phyloP scores from a whole-genome alignment of 2,329 filamentous ascomycete genomes.

The Akanthomyces dipterigenus region DNA sequence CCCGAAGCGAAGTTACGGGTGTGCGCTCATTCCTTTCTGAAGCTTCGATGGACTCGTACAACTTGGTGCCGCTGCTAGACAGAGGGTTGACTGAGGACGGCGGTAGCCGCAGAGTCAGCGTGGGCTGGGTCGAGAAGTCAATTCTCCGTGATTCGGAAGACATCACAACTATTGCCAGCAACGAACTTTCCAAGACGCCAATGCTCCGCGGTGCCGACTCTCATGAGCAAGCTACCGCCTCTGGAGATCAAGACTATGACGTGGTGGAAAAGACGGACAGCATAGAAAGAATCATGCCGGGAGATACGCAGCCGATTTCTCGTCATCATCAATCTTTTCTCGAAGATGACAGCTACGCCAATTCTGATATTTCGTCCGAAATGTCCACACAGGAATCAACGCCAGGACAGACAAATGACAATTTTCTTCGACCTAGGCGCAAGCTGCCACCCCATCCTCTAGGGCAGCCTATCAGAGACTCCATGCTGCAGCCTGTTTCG shows the following conservation, averaged over 20 bases:
- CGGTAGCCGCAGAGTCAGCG: conserved; percentile 31
- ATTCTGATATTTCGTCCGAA: conserved; percentile 57
- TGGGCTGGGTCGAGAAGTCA: conserved; percentile 50
- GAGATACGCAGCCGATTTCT: conserved; percentile 24
- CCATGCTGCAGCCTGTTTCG: conserved; percentile 6
- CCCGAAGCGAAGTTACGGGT: not conserved
- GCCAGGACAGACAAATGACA: conserved; percentile 19
- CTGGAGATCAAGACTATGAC: conserved; percentile 32
- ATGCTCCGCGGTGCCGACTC: not conserved
- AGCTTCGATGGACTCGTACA: conserved; percentile 67
- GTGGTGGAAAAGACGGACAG: conserved; percentile 48
- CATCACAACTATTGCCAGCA: conserved; percentile 19
- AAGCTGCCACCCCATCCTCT: conserved; percentile 30
- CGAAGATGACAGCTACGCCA: conserved; percentile 44
- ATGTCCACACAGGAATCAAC: conserved; percentile 45
- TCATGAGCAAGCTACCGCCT: conserved; percentile 10
- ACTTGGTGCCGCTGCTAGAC: conserved; percentile 69
- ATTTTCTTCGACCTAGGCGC: conserved; percentile 13
- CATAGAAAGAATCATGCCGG: conserved; percentile 36
- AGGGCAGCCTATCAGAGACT: conserved; percentile 17
- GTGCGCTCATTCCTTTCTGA: conserved; percentile 47
- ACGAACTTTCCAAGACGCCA: conserved; percentile 16
- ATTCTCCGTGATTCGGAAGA: conserved; percentile 44
- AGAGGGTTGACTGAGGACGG: conserved; percentile 52
- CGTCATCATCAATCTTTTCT: conserved; percentile 38